Evolutionary conservation across 192 early-diverging fungal species (phyloP).

Genomic region (Gigaspora rosea): DNA sequence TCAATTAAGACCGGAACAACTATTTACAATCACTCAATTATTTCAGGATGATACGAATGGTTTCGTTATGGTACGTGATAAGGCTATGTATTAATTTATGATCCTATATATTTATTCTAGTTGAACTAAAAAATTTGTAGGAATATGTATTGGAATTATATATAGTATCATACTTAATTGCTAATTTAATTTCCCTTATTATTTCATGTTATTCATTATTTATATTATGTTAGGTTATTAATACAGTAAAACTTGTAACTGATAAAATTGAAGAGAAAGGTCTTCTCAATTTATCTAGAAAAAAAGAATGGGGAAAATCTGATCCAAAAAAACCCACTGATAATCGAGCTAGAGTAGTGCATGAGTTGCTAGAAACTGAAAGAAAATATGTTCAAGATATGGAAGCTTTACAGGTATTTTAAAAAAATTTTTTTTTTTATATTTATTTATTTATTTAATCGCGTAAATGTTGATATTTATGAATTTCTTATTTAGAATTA

Average conservation of each 20-base stretch:
- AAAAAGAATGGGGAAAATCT: constrained; percentile 43
- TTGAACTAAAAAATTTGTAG: neutral
- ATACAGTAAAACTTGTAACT: constrained; percentile 78
- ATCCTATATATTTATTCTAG: neutral
- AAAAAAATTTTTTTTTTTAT: neutral
- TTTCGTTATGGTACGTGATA: constrained; percentile 81
- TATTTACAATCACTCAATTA: constrained; percentile 84
- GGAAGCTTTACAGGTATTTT: constrained; percentile 72
- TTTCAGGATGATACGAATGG: constrained; percentile 95
- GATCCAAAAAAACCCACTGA: constrained; percentile 72
- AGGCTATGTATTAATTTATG: neutral
- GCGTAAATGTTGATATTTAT: neutral
- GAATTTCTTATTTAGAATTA: constrained; percentile 55
- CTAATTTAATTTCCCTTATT: neutral
- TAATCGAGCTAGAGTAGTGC: constrained; percentile 84
- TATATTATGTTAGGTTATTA: constrained; percentile 66
- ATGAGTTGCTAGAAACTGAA: constrained; percentile 93
- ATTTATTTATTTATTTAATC: neutral
- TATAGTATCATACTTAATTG: too few species aligned
- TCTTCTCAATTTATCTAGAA: constrained; percentile 44
- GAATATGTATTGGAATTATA: neutral
- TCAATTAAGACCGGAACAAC: constrained; percentile 70
- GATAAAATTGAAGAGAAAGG: constrained; percentile 74
- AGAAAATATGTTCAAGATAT: constrained; percentile 88
- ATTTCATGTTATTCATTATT: constrained; percentile 31